A percentile compares a stretch with the other conserved stretches of the same genome.
Conservation (phyloP, 2,329 filamentous ascomycete species). For the Emericellopsis atlantica region DNA sequence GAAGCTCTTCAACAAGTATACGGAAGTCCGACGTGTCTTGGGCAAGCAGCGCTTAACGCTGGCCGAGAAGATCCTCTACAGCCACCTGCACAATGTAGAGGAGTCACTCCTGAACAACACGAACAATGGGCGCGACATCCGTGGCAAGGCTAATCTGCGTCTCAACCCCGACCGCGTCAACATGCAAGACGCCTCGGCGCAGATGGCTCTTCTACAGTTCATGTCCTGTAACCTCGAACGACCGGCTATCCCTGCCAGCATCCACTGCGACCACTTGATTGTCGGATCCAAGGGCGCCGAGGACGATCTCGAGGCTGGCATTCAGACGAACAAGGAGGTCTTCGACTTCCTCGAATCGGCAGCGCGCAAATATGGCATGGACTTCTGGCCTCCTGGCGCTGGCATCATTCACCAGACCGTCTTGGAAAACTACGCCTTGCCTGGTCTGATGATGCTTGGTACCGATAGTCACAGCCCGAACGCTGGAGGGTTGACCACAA, state of each 20-base stretch:
- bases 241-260: conserved; percentile 90
- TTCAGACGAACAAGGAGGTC: conserved; percentile 88
- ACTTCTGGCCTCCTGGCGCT: conserved; percentile 89
- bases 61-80: conserved; percentile 96
- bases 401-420: conserved; percentile 98
- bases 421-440: conserved; percentile 94
- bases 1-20: conserved; percentile 66
- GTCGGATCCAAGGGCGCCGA: conserved; percentile 86
- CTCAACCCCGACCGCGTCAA: conserved; percentile 95
- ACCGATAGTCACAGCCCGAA: conserved; percentile 97
- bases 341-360: conserved; percentile 96
- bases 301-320: conserved; percentile 71
- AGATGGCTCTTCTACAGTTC: conserved; percentile 97
- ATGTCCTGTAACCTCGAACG: conserved; percentile 88
- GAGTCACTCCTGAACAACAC: conserved; percentile 77
- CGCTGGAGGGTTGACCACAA: conserved; percentile 83
- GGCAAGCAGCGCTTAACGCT: conserved; percentile 61
- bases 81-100: conserved; percentile 81
- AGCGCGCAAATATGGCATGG: conserved; percentile 80
- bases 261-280: conserved; percentile 98
- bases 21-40: conserved; percentile 62
- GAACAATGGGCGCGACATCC: conserved; percentile 69
- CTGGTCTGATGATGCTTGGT: conserved; percentile 95
- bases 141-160: conserved; percentile 85
- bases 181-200: conserved; percentile 97